Conservation (phyloP, 495 filamentous ascomycete species). For the Aspergillus bertholletiae region DNA sequence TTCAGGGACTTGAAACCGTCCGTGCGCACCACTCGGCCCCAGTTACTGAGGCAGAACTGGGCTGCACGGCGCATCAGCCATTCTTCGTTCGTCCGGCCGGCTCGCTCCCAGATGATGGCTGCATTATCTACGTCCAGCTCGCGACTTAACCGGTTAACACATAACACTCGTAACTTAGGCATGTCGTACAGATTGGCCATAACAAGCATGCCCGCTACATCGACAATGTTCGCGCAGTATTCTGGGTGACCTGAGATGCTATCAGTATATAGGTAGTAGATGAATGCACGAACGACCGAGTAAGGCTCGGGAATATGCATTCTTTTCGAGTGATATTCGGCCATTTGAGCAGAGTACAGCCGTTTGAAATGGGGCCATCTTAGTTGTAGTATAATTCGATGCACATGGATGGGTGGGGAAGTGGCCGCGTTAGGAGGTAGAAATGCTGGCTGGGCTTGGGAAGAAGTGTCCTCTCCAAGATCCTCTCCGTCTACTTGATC, state of each 20-base stretch:
- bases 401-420: slow-evolving; percentile 84
- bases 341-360: slow-evolving; percentile 88
- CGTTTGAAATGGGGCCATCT: slow-evolving; percentile 96
- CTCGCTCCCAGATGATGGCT: slow-evolving; percentile 93
- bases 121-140: slow-evolving; percentile 94
- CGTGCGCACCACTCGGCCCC: slow-evolving; percentile 91
- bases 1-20: slow-evolving; percentile 78
- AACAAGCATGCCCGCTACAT: slow-evolving; percentile 93
- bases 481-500: slow-evolving; percentile 61
- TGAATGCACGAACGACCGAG: slow-evolving; percentile 86
- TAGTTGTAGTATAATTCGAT: slow-evolving; percentile 87
- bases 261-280: slow-evolving; percentile 96
- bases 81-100: slow-evolving; percentile 82
- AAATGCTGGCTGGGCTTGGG: slow-evolving; percentile 52
- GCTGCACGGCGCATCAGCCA: slow-evolving; percentile 88
- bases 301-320: slow-evolving; percentile 98
- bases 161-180: slow-evolving; percentile 83
- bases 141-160: slow-evolving; percentile 78
- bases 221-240: slow-evolving; percentile 66
- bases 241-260: slow-evolving; percentile 68
- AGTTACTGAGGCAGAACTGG: slow-evolving; percentile 83
- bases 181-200: slow-evolving; percentile 98
- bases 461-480: slow-evolving; percentile 40
- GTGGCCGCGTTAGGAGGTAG: slow-evolving; percentile 60
- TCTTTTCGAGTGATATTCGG: slow-evolving; percentile 90